Conservation (phyloP, 2,329 filamentous ascomycete genomes). For the Karstenula rhodostoma region DNA sequence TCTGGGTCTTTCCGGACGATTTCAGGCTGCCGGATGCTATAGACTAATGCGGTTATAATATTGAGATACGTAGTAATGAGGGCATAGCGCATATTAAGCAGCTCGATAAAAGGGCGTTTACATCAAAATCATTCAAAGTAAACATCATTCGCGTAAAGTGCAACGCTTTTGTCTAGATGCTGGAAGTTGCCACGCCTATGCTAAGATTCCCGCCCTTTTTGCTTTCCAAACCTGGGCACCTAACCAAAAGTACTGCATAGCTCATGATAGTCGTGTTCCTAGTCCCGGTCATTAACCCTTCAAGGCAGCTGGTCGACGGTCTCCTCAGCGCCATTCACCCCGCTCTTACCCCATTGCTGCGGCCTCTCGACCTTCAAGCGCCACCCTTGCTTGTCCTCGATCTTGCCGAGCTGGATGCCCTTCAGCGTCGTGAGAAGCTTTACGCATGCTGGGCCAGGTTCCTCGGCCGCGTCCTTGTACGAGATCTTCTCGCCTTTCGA, state of each 20-base stretch:
- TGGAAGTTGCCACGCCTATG: background rate
- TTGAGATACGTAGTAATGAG: constrained; percentile 17
- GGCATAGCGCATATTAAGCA: constrained; percentile 5
- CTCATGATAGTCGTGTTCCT: background rate
- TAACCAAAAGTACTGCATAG: background rate
- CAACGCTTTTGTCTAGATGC: background rate
- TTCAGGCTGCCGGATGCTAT: background rate
- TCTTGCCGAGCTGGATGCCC: constrained; percentile 83
- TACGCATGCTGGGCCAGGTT: constrained; percentile 76
- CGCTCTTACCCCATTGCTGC: constrained; percentile 45
- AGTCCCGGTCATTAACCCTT: background rate
- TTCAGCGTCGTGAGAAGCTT: constrained; percentile 80
- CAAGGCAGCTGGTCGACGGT: constrained; percentile 48
- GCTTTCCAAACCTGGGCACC: too few species aligned
- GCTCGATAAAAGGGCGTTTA: background rate
- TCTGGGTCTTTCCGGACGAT: background rate
- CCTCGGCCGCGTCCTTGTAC: constrained; percentile 66
- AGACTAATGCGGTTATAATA: constrained; percentile 15
- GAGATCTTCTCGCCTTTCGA: constrained; percentile 64
- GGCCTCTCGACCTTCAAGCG: constrained; percentile 56
- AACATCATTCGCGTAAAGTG: background rate
- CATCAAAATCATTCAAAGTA: background rate
- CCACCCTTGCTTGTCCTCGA: constrained; percentile 82
- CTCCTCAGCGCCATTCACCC: constrained; percentile 31
- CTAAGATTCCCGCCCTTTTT: background rate